phyloP scores from a whole-genome alignment of 2,329 filamentous ascomycete genomes.

The Oidium heveae region DNA sequence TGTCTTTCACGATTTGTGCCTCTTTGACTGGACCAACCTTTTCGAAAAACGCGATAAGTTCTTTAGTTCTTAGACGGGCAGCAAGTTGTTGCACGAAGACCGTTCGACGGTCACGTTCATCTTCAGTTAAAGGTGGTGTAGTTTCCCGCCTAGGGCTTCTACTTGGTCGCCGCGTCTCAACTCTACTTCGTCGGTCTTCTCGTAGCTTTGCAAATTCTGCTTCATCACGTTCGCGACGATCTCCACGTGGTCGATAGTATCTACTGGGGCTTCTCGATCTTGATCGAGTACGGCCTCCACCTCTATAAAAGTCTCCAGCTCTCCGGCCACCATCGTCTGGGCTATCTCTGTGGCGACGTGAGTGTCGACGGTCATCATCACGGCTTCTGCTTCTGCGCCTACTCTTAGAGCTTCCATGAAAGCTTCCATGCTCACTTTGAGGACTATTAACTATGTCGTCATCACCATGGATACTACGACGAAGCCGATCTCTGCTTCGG shows the following conservation, averaged over 20 bases:
- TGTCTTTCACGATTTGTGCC: slow-evolving; percentile 94
- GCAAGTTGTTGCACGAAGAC: slow-evolving; percentile 98
- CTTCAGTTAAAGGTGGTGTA: slow-evolving; percentile 62
- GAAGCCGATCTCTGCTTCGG: slow-evolving; percentile 26
- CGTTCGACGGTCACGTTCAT: slow-evolving; percentile 87
- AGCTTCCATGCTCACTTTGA: slow-evolving; percentile 48
- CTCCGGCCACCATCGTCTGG: slow-evolving; percentile 20
- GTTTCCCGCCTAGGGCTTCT: slow-evolving; percentile 20
- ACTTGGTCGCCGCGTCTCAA: slow-evolving; percentile 16
- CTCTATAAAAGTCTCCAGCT: slow-evolving; percentile 46
- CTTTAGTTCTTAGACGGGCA: slow-evolving; percentile 71
- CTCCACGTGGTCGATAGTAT: slow-evolving; percentile 24
- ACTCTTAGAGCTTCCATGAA: slow-evolving; percentile 47
- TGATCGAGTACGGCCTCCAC: slow-evolving; percentile 35
- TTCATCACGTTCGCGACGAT: slow-evolving; percentile 25
- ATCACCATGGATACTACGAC: slow-evolving; percentile 20
- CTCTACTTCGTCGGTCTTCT: slow-evolving; percentile 19
- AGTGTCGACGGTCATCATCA: slow-evolving; percentile 48
- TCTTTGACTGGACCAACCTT: slow-evolving; percentile 87
- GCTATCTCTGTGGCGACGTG: slow-evolving; percentile 41
- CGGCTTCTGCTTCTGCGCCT: slow-evolving; percentile 57
- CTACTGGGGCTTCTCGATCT: slow-evolving; percentile 47
- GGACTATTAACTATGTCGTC: slow-evolving; percentile 39
- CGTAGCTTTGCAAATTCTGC: slow-evolving; percentile 21
- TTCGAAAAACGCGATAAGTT: slow-evolving; percentile 87